Evolutionary conservation across 2,329 filamentous ascomycete genomes (phyloP), one percentile per base, ranked within the genome.

Genomic region (Colletotrichum aenigma): DNA sequence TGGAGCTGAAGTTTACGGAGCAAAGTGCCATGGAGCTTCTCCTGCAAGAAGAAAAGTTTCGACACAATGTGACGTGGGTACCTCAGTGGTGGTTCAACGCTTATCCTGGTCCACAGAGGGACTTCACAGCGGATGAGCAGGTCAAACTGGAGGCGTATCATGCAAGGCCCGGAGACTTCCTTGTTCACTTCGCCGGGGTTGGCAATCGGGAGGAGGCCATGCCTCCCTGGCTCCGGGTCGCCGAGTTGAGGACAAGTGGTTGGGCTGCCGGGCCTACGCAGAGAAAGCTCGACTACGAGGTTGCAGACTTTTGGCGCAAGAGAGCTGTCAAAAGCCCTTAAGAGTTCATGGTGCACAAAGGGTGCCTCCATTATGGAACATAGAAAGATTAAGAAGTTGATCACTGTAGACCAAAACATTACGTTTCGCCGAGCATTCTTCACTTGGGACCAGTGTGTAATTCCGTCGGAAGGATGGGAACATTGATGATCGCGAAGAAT

Each of bases 11-110:
- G 0, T 77, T 76, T 52, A 74, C 66, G 1, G 78, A 79, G 56
- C 78, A 79, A 36, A 79, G 73, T 32, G 78, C 78, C 10, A 79
- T 79, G 78, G 78, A 74, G 24, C 64, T 76, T 2, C 24, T 79
- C 7, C 66, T 79, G 8, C 38, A 64, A 28, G 71, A 77, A 52
- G n/a, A 36, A 12, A 64, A 70, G 24, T 79, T 74, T 58, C 43
- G 32, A 7, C n/a, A 71, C 7, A 43, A 67, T 6, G 71, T 68
- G 13, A 64, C 26, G 2, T 61, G 66, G 43, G 76, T 79, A 4
- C 78, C 78, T 16, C 78, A 79, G 32, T 52, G 52, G 28, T 79
- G 78, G 78, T 77, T 79, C 72, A 79, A 79, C 21, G 58, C 78
- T 0, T 79, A 79, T 36, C 66, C 75, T 18, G 61, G 61, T 15